Evolutionary conservation across 306 rosid species (phyloP).

Genomic region (Glycine tomentella): DNA sequence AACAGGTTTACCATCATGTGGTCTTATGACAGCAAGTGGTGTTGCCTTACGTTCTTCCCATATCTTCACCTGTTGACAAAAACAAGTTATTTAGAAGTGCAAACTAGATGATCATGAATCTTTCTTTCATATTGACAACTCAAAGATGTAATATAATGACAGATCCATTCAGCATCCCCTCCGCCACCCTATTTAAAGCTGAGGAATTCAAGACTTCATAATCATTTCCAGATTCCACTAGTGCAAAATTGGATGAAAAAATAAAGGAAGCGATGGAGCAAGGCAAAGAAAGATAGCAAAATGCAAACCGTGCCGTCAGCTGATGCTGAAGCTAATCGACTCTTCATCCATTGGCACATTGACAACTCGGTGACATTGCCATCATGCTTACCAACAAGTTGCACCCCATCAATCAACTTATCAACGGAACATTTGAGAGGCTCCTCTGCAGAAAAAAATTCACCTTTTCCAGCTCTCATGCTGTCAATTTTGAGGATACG

Average conservation of each 20-base stretch:
- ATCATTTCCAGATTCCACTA: slow-evolving; percentile 14
- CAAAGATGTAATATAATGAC: slow-evolving; percentile 14
- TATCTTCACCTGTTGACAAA: slow-evolving; percentile 69
- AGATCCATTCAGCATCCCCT: slow-evolving; percentile 5
- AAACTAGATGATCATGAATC: slow-evolving; percentile 6
- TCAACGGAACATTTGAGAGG: slow-evolving; percentile 71
- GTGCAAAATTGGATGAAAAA: slow-evolving; percentile 41
- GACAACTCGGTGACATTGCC: slow-evolving; percentile 72
- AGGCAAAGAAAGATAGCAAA: slow-evolving; percentile 29
- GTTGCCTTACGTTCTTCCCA: slow-evolving; percentile 76
- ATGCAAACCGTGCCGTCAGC: slow-evolving; percentile 74
- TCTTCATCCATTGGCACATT: slow-evolving; percentile 89
- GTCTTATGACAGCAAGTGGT: slow-evolving; percentile 70
- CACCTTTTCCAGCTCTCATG: slow-evolving; percentile 68
- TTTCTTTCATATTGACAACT: slow-evolving; percentile 29
- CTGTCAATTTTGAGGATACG: slow-evolving; percentile 65
- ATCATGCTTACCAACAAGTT: slow-evolving; percentile 71
- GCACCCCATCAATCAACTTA: slow-evolving; percentile 70
- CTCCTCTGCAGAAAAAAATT: slow-evolving; percentile 61
- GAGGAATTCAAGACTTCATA: not conserved
- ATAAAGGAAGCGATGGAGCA: not conserved
- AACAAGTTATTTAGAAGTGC: slow-evolving; percentile 27
- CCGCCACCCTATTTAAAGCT: not conserved
- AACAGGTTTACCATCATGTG: slow-evolving; percentile 74
- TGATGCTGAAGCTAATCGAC: slow-evolving; percentile 81